phyloP scores from a whole-genome alignment of 2,329 filamentous ascomycete genomes.

The Amphichorda felina region DNA sequence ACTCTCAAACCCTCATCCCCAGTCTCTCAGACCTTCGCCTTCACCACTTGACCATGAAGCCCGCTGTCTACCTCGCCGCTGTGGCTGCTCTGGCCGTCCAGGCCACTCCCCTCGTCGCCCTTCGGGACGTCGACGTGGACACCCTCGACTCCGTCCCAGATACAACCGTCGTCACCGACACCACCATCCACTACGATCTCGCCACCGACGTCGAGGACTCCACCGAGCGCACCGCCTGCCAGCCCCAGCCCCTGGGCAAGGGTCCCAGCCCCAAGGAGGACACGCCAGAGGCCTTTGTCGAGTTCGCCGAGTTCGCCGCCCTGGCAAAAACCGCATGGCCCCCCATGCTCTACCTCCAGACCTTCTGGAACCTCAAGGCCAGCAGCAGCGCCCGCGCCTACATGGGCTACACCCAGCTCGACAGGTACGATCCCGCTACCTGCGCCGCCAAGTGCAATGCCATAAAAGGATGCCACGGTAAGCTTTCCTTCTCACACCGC shows the following conservation, averaged over 20 bases:
- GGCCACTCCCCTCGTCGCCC: neutral
- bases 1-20: too few relatives aligned
- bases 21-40: too few relatives aligned
- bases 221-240: slow-evolving; percentile 1
- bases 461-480: slow-evolving; percentile 2
- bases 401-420: slow-evolving; percentile 3
- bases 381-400: slow-evolving; percentile 3
- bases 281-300: neutral
- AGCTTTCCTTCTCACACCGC: neutral
- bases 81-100: neutral
- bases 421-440: slow-evolving; percentile 2
- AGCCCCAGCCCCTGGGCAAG: slow-evolving; percentile 1
- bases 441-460: slow-evolving; percentile 4
- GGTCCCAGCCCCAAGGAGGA: neutral
- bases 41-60: too few relatives aligned
- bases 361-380: slow-evolving; percentile 4
- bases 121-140: neutral
- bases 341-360: slow-evolving; percentile 3
- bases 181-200: neutral
- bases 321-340: slow-evolving; percentile 1
- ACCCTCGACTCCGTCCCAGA: neutral
- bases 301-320: neutral
- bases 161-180: neutral
- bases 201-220: neutral
- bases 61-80: neutral